Conservation (phyloP, 352 stramenopile species). For the Globisporangium echinulatum region DNA sequence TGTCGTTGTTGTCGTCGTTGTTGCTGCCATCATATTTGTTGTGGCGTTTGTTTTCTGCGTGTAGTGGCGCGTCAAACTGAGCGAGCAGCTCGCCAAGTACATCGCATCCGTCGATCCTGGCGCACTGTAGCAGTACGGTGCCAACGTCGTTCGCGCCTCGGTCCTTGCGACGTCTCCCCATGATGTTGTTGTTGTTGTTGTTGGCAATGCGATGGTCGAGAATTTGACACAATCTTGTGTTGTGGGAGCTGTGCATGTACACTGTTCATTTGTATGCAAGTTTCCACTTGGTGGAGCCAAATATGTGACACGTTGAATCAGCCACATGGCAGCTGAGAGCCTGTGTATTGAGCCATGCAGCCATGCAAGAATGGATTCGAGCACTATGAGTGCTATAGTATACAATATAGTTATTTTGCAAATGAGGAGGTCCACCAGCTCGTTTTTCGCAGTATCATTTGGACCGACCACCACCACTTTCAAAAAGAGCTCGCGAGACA, state of each 20-base stretch:
- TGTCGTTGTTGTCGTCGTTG: too few relatives aligned
- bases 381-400: too few relatives aligned
- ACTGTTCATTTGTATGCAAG: not conserved
- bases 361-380: too few relatives aligned
- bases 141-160: slow-evolving; percentile 18
- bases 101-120: slow-evolving; percentile 35
- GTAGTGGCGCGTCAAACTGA: slow-evolving; percentile 4
- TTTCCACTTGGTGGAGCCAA: not conserved
- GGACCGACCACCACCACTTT: not conserved
- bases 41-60: not conserved
- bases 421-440: too few relatives aligned
- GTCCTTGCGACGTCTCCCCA: slow-evolving; percentile 65
- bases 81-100: slow-evolving; percentile 26
- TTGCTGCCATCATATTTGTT: not conserved
- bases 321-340: too few relatives aligned
- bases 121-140: slow-evolving; percentile 38
- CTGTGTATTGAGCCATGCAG: too few relatives aligned
- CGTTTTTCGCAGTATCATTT: not conserved
- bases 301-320: not conserved
- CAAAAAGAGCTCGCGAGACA: not conserved
- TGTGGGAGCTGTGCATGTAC: not conserved
- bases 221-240: too few relatives aligned
- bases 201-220: not conserved
- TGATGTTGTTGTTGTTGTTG: slow-evolving; percentile 6
- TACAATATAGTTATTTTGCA: too few relatives aligned